Evolutionary conservation across 148 eudicot species (phyloP).

Genomic region (Silene uniflora): DNA sequence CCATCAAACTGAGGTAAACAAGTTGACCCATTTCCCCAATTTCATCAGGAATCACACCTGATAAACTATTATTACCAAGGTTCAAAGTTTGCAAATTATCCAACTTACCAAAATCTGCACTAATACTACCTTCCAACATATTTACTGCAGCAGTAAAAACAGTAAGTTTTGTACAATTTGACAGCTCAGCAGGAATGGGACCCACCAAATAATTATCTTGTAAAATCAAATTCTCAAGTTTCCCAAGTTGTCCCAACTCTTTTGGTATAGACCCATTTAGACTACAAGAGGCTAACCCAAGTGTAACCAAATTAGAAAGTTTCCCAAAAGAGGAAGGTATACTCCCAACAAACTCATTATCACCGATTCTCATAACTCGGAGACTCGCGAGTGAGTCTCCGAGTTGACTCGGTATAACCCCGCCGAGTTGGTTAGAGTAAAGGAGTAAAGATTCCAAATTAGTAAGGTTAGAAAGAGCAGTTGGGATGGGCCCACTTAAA

Average conservation of each 20-base stretch:
- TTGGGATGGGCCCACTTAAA: slow-evolving; percentile 86
- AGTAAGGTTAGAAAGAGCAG: slow-evolving; percentile 68
- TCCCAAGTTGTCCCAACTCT: slow-evolving; percentile 43
- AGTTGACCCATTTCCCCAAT: slow-evolving; percentile 63
- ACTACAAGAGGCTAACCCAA: slow-evolving; percentile 78
- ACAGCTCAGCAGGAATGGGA: slow-evolving; percentile 60
- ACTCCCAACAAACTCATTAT: slow-evolving; percentile 60
- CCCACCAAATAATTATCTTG: slow-evolving; percentile 66
- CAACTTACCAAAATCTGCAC: slow-evolving; percentile 45
- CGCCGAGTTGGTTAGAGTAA: slow-evolving; percentile 73
- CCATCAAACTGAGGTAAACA: slow-evolving; percentile 66
- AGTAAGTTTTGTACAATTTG: slow-evolving; percentile 49
- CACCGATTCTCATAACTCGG: slow-evolving; percentile 67
- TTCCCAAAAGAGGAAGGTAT: slow-evolving; percentile 61
- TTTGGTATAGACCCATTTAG: slow-evolving; percentile 64
- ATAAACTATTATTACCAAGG: slow-evolving; percentile 66
- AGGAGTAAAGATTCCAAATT: slow-evolving; percentile 56
- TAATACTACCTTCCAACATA: slow-evolving; percentile 59
- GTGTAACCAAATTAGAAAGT: slow-evolving; percentile 50
- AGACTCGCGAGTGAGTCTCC: slow-evolving; percentile 52
- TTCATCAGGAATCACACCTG: slow-evolving; percentile 58
- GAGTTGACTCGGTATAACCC: slow-evolving; percentile 64
- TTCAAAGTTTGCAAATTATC: slow-evolving; percentile 51
- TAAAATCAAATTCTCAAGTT: slow-evolving; percentile 45
- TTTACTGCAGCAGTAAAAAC: slow-evolving; percentile 62